Evolutionary conservation across 108 stramenopile genomes (phyloP), one percentile per base, ranked within the genome.

Genomic region (Skeletonema grethae): DNA sequence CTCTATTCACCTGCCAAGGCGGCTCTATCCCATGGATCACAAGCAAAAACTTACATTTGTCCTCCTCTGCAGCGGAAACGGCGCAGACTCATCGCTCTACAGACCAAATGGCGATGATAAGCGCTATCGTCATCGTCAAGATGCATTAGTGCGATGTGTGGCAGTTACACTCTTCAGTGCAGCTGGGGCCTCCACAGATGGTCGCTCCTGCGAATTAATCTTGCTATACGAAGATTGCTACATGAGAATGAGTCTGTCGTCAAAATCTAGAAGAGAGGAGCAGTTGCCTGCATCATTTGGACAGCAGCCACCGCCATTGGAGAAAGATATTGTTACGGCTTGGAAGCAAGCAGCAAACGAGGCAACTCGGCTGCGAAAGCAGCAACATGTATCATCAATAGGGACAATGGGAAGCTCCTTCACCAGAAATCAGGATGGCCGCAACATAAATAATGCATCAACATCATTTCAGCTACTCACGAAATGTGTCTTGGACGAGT

Each of bases 81-180:
- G 89, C 22, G 76, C 80, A n/a, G 88, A 93, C 65, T 62, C 84
- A 16, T 63, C 68, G 18, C 43, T 75, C 35, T 90, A 83, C 55
- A 76, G 85, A 67, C 89, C 92, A 10, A 74, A 84, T 55, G 76
- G 85, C 38, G 92, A 93, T 61, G 92, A 90, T 61, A 71, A 70
- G 18, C 85, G 88, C 65, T 93, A 88, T 79, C 85, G 89, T 73
- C 65, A 79, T 65, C 83, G 89, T 22, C 67, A 90, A 48, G 92
- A 93, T 80, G 92, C 92, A 24, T 74, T 90, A 10, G 92, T 88
- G 2, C 66, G 92, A 58, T 89, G 88, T 63, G 85, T 88, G 18
- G 70, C 86, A 4, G 61, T 88, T 32, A 83, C 87, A 68, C 76
- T 93, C 18, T 86, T 82, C 72, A 86, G 87, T n/a, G 81, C 85